Evolutionary conservation across 2,329 filamentous ascomycete species (phyloP), one percentile per base, ranked within the genome.

Genomic region (Cadophora luteo-olivacea): DNA sequence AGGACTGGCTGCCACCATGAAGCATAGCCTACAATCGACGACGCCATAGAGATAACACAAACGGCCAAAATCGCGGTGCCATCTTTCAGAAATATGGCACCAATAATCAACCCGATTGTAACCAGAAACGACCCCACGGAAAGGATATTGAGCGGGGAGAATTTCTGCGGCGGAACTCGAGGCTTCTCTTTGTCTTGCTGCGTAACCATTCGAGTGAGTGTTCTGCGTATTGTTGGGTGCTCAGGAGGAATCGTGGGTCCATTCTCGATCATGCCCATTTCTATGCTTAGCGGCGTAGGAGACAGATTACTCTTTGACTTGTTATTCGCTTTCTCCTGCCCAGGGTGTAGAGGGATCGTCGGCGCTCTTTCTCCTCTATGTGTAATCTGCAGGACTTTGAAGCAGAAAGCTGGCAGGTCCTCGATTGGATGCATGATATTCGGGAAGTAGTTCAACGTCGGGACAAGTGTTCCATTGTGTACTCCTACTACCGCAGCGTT

Each of bases 371-470:
- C 52, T 7, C 67, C 63, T 33, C 64, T 77, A 72, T 87, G 85
- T 69, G 74, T 78, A 66, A 88, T 87, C 67, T 82, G 76, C 33
- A 85, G 73, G 41, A 86, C 80, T 70, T 80, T 78, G 75, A 88
- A 86, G 19, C 80, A 77, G 67, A 84, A 86, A 2, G 83, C 76
- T 3, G 79, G 78, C 22, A 85, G 73, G 6, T 83, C 79, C 55
- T 87, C 85, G 24, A 88, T 82, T 4, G 84, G 84, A 63, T 87
- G 85, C 67, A 89, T 83, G 70, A 89, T 86, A 72, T 87, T 87
- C 51, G 87, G 85, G 72, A 89, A 89, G 80, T 87, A 89, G 65
- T 87, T 87, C 5, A 89, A 83, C 0, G 84, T 83, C 66, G 84
- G 82, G 33, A 88, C 81, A 1, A 82, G 80, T 3, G 83, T 84